A percentile compares a stretch with the other conserved stretches of the same genome.
phyloP scores from a whole-genome alignment of 108 stramenopile genomes.

The Nannochloropsis salina region DNA sequence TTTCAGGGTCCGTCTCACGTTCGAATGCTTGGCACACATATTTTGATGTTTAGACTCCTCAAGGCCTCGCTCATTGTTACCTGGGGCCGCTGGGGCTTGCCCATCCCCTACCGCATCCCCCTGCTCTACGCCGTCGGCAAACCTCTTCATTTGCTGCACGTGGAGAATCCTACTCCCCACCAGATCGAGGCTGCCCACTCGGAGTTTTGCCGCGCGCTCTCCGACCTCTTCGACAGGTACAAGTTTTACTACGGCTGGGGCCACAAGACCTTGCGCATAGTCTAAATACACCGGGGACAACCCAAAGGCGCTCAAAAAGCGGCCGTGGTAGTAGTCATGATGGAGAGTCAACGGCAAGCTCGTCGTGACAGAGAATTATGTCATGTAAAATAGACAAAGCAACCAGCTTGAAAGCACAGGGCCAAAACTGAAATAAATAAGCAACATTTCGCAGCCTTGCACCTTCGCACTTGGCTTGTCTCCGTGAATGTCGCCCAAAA shows the following conservation, averaged over 20 bases:
- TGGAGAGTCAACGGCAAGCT: too few relatives aligned
- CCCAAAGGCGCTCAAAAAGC: background rate
- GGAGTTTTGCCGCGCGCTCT: conserved; percentile 68
- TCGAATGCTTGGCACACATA: too few relatives aligned
- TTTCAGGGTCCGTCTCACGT: too few relatives aligned
- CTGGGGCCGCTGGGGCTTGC: conserved; percentile 52
- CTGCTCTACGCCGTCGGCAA: conserved; percentile 47
- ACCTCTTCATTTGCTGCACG: conserved; percentile 31
- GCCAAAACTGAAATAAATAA: too few relatives aligned
- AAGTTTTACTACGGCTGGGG: conserved; percentile 84
- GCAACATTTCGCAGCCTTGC: too few relatives aligned
- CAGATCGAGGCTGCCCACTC: conserved; percentile 71
- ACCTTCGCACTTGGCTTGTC: too few relatives aligned
- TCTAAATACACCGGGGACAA: conserved; percentile 43
- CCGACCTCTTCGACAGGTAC: conserved; percentile 71
- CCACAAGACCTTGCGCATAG: conserved; percentile 63
- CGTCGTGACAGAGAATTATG: too few relatives aligned
- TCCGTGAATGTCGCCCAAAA: too few relatives aligned
- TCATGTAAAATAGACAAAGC: too few relatives aligned
- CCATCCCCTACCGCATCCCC: conserved; percentile 45
- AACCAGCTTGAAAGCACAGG: too few relatives aligned
- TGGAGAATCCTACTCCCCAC: conserved; percentile 31
- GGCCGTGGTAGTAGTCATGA: too few relatives aligned
- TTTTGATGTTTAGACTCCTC: conserved; percentile 48
- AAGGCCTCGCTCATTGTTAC: conserved; percentile 46